Evolutionary conservation across 805 yeast genomes (phyloP), one percentile per base, ranked within the genome.

Genomic region (Metschnikowia koreensis): DNA sequence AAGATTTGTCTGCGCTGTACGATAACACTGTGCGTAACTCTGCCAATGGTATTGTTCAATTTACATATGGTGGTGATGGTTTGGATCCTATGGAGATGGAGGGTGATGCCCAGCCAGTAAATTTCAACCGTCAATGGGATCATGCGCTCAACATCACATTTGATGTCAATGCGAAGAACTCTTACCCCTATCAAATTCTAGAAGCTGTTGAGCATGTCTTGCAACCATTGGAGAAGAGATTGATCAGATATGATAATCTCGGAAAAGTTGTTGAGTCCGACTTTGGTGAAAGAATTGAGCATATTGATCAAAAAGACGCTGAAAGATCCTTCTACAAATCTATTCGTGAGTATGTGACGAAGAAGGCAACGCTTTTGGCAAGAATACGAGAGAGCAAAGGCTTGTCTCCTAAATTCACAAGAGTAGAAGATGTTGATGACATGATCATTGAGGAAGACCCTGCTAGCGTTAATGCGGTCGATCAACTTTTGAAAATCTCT

Each of bases 1-100:
- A 94, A 74, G 99, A 94, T 75, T 78, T 94, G 67, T 89, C 97
- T 46, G 82, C 96, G 53, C 90, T 86, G 65, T 94, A 94, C 69
- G 99, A 94, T 68, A 83, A 83, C 62, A 93, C 98, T 0, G 97
- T 94, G 40, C 81, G 99, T 66, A 94, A 96, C 54, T 93, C 98
- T 1, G 81, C 96, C 49, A 91, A 91, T 66, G 97, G 97, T 70
- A 89, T 94, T 66, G 99, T 94, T 15, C 99, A 94, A 71, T 94
- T 94, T 71, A 89, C 90, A 36, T 94, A 94, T 66, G 99, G 99
- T 70, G 99, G 98, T 57, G 99, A 94, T 70, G 97, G 98, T 44
- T 80, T 94, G 57, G 99, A 94, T 76, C 99, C 99, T 3, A 79
- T 89, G 66, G 97, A 93, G 71, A 94, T 94, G 99, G 99, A 96